Evolutionary conservation across 2,329 filamentous ascomycete genomes (phyloP).

Genomic region (Leptodontidium sp.): DNA sequence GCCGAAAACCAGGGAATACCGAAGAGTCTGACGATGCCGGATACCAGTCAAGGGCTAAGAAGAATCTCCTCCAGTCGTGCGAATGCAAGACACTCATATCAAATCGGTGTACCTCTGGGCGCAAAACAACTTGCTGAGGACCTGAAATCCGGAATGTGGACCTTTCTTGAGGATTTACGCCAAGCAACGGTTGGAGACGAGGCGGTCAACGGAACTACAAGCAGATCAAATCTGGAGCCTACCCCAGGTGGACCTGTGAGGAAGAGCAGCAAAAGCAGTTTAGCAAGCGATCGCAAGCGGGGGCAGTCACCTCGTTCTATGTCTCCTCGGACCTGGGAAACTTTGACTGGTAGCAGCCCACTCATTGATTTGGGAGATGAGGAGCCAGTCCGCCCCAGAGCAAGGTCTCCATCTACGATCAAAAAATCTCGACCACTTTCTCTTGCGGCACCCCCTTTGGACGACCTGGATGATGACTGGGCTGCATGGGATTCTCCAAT

Average conservation of each 20-base stretch:
- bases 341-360: conserved; percentile 40
- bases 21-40: conserved; percentile 43
- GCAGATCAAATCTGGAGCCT: conserved; percentile 47
- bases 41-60: conserved; percentile 44
- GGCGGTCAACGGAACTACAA: conserved; percentile 65
- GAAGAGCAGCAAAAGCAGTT: conserved; percentile 50
- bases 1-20: conserved; percentile 32
- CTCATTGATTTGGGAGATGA: conserved; percentile 38
- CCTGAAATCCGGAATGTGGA: conserved; percentile 88
- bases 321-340: conserved; percentile 44
- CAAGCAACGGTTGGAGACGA: conserved; percentile 98
- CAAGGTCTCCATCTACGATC: conserved; percentile 31
- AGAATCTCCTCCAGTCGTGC: conserved; percentile 40
- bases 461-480: conserved; percentile 65
- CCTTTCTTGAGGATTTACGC: conserved; percentile 92
- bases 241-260: conserved; percentile 37
- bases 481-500: conserved; percentile 68
- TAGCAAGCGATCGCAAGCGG: conserved; percentile 34
- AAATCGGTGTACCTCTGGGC: conserved; percentile 43
- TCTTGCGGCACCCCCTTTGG: conserved; percentile 38
- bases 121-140: conserved; percentile 64
- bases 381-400: conserved; percentile 20
- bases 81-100: conserved; percentile 44
- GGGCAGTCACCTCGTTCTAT: conserved; percentile 36
- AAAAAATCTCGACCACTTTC: conserved; percentile 42